These are phyloP conservation scores for Hypoxylon rickii DNA, from an alignment of 495 filamentous ascomycete species.

Conservation along the genomic window DNA sequence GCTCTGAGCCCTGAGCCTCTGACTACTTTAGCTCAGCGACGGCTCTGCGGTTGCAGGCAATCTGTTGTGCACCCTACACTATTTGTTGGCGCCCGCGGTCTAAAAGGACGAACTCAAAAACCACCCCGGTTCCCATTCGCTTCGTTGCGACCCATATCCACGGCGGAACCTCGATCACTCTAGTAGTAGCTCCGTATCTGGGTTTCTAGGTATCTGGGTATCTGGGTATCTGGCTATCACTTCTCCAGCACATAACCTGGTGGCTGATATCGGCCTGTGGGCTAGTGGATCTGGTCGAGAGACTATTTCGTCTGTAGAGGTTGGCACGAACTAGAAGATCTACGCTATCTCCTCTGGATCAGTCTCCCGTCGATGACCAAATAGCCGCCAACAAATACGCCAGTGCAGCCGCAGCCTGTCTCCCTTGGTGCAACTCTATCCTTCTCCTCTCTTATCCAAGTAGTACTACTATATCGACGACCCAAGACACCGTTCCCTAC, in stretches of 20 bases:
- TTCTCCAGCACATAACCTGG: conserved; percentile 29
- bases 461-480: conserved; percentile 37
- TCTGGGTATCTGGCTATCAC: background rate
- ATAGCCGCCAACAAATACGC: conserved; percentile 44
- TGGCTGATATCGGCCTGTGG: conserved; percentile 30
- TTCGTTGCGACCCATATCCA: conserved; percentile 15
- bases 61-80: conserved; percentile 33
- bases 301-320: conserved; percentile 32
- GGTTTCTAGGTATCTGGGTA: no score
- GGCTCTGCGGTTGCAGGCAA: conserved; percentile 19
- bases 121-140: conserved; percentile 23
- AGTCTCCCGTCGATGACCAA: conserved; percentile 28
- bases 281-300: conserved; percentile 25
- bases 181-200: conserved; percentile 33
- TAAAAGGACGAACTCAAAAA: conserved; percentile 27
- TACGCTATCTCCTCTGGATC: conserved; percentile 32
- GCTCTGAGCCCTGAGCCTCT: conserved; percentile 7
- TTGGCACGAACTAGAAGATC: conserved; percentile 23
- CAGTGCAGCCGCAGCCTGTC: conserved; percentile 42
- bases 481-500: conserved; percentile 38
- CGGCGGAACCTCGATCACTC: conserved; percentile 32
- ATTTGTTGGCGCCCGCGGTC: conserved; percentile 31
- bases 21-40: conserved; percentile 11
- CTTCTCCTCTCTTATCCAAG: conserved; percentile 30
- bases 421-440: conserved; percentile 40